Base-by-base conservation (phyloP, 495 filamentous ascomycete species). In the Cairneyella variabilis region DNA sequence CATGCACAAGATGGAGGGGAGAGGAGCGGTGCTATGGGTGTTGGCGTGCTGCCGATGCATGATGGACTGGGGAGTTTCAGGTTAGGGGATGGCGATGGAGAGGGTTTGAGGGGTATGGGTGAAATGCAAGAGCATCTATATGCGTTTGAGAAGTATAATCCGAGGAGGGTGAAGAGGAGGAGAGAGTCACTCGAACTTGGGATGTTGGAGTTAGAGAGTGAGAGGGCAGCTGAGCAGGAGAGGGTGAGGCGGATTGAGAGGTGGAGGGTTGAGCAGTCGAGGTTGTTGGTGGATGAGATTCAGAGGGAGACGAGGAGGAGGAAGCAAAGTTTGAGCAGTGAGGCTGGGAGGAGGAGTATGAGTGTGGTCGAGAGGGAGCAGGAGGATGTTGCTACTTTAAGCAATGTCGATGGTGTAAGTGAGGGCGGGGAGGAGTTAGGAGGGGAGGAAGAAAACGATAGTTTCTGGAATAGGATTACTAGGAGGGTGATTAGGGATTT, bases 241-340 rank as follows among this genome's bases (percentile, higher is more conserved):
- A 82, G 86, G 44, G 86, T 83, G 63, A 77, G 82, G 58, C 76
- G 91, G 57, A 95, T 98, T 69, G 89, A 97, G 67, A 75, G 80
- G 38, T 98, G 93, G 93, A 77, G 91, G 56, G 70, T 93, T 63
- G 93, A 97, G 62, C 95, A 97, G 66, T 96, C 90, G 61, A 77
- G 77, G 55, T 79, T 85, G 16, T 69, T 98, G 37, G 66, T 97
- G 26, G 87, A 96, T 42, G 89, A 96, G 66, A 91, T 98, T 41
- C 86, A 91, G 67, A 83, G 77, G 48, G 88, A 93, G 69, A 95
- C 89, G 9, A 79, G 86, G 56, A 79, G 84, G 51, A 75, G 79
- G 36, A 75, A 71, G 28, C 66, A 67, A 49, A 75, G 76, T 12
- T 53, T 75, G 63, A 60, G 66, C 52, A 73, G 68, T 47, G 56